These are phyloP conservation scores for Vaccinium corymbosum DNA, from an alignment of 148 eudicot genomes.

Conservation along the genomic window DNA sequence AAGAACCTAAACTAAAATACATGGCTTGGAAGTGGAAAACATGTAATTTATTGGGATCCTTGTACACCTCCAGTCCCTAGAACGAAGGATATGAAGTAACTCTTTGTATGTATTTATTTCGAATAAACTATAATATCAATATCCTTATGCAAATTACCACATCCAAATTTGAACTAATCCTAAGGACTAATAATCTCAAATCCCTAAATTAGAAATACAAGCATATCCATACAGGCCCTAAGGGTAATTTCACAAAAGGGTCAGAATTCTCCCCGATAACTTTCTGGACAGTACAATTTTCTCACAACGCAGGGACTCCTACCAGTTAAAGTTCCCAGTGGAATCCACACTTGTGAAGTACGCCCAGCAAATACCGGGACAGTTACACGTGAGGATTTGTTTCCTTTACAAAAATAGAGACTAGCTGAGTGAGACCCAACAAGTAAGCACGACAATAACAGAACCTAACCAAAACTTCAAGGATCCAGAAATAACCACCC, in stretches of 20 bases:
- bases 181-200: background rate
- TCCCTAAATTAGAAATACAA: background rate
- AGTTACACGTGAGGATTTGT: too few relatives aligned
- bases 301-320: background rate
- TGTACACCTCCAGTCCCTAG: background rate
- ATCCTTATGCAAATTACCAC: background rate
- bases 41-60: background rate
- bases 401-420: background rate
- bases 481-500: too few relatives aligned
- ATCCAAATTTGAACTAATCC: background rate
- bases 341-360: background rate
- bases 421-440: slow-evolving; percentile 8
- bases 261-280: background rate
- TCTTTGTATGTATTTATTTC: background rate
- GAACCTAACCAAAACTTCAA: background rate
- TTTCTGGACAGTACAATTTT: too few relatives aligned
- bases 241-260: background rate
- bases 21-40: background rate
- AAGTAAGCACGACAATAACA: background rate
- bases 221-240: background rate
- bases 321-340: background rate
- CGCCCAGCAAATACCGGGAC: background rate
- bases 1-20: background rate
- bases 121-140: background rate
- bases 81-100: background rate